Evolutionary conservation across 352 stramenopile species (phyloP).

Genomic region (Phytopythium aichiense): DNA sequence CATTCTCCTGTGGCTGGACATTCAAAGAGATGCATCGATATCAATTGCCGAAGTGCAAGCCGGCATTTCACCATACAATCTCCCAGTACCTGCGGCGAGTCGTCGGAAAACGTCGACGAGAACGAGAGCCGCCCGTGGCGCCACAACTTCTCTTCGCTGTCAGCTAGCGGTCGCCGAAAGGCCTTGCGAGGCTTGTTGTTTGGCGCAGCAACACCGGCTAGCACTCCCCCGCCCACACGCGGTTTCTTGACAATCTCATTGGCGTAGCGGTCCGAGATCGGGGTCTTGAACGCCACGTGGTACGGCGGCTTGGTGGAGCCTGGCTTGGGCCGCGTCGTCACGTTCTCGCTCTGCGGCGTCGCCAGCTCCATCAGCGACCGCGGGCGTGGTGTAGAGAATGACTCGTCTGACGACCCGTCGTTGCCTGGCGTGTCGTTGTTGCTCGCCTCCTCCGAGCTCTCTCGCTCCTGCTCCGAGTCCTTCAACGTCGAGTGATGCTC

Average conservation of each 20-base stretch:
- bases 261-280: slow-evolving; percentile 17
- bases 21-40: neutral
- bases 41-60: no score
- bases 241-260: slow-evolving; percentile 53
- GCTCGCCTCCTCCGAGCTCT: slow-evolving; percentile 10
- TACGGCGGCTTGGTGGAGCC: slow-evolving; percentile 9
- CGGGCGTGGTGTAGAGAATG: slow-evolving; percentile 28
- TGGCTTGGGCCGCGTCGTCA: slow-evolving; percentile 2
- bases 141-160: slow-evolving; percentile 51
- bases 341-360: slow-evolving; percentile 17
- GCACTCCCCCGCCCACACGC: slow-evolving; percentile 17
- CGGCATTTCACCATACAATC: neutral
- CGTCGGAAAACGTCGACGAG: slow-evolving; percentile 48
- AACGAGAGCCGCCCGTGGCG: slow-evolving; percentile 55
- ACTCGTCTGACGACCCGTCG: slow-evolving; percentile 16
- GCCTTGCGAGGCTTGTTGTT: slow-evolving; percentile 43
- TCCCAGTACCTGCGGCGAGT: slow-evolving; percentile 41
- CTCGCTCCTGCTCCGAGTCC: neutral
- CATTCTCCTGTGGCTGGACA: neutral
- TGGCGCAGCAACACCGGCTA: slow-evolving; percentile 18
- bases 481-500: neutral
- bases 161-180: slow-evolving; percentile 43
- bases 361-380: slow-evolving; percentile 17
- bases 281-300: slow-evolving; percentile 31
- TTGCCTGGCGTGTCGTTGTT: slow-evolving; percentile 20